Base-by-base conservation (phyloP, 1,284 basidiomycete genomes). In the Malassezia yamatoensis region DNA sequence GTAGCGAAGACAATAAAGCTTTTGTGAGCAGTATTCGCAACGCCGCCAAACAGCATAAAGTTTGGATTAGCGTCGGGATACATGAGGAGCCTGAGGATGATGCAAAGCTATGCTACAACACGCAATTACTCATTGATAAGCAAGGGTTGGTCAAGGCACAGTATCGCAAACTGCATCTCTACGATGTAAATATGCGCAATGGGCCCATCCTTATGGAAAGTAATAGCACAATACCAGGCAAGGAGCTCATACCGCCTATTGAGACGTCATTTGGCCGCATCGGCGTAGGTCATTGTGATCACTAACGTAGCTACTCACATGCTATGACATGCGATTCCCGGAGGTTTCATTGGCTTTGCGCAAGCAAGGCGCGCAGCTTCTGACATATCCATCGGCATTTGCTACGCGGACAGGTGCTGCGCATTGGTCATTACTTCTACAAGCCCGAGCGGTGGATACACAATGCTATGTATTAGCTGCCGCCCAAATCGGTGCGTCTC, bases 271-370 rank as follows among this genome's bases (percentile, higher is more conserved):
- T 79, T 10, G 79, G 79, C 12, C 75, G 74, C 12, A 29, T 65
- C 0, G 62, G 58, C 1, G 49, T 59, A 40, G 24, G 55, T 58
- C 24, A 12, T 21, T 15, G 38, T 15, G n/a, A 20, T 34, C 37
- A 15, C 39, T 53, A 4, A 38, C 29, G 36, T 76, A 78, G 9
- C 61, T 80, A n/a, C 68, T 79, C 55, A 80, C 79, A 6, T 81
- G 80, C 70, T 81, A 80, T 67, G 80, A 81, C 60, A 63, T 80
- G 18, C 72, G 79, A 0, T 80, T 80, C 53, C 79, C 79, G 1
- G 79, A 80, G 60, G 71, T 76, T 0, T 75, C 77, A 1, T 64
- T 78, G 5, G 66, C 76, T 2, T 63, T 80, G 8, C 70, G 78
- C 0, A 54, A 76, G 12, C 64, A 71, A 33, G 79, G 79, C 0